These are phyloP conservation scores for Ophiocordyceps unilateralis DNA, from an alignment of 2,329 filamentous ascomycete species.

Conservation along the genomic window DNA sequence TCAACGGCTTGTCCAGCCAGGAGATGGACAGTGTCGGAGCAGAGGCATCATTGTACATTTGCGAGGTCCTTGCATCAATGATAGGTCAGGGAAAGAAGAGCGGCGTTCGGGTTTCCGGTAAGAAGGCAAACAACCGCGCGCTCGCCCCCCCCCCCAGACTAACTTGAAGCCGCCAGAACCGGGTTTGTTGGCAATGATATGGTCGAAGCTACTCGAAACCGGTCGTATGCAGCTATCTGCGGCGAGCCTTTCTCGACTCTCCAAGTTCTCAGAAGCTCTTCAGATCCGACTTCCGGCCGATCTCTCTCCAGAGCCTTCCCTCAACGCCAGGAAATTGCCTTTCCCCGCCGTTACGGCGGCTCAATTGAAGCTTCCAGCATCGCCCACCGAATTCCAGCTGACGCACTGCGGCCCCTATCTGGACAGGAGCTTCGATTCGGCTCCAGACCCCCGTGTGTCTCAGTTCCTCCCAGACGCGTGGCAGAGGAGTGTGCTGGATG, in stretches of 20 bases:
- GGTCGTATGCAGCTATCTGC: conserved; percentile 2
- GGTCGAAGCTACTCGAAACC: conserved; percentile 5
- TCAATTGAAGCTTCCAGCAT: conserved; percentile 1
- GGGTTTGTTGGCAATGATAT: conserved; percentile 3
- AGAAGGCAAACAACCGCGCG: background rate
- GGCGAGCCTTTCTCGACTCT: conserved; percentile 2
- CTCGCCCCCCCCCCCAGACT: background rate
- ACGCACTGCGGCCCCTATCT: conserved; percentile 43
- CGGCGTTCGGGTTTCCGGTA: background rate
- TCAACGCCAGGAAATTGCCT: background rate
- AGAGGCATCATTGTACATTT: conserved; percentile 17
- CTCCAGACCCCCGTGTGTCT: conserved; percentile 45
- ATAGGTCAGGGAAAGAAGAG: background rate
- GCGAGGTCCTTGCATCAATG: conserved; percentile 10
- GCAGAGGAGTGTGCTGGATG: conserved; percentile 58
- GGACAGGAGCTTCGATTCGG: conserved; percentile 55
- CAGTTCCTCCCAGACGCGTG: conserved; percentile 56
- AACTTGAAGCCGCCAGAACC: background rate
- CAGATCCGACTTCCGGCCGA: conserved; percentile 1
- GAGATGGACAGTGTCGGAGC: conserved; percentile 10
- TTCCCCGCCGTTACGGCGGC: background rate
- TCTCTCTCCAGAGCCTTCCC: background rate
- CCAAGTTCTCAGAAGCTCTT: conserved; percentile 3
- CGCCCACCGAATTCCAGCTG: conserved; percentile 14
- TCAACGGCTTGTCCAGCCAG: conserved; percentile 21